Evolutionary conservation across 768 basidiomycete genomes (phyloP).

Genomic region (Agrocybe praecox): DNA sequence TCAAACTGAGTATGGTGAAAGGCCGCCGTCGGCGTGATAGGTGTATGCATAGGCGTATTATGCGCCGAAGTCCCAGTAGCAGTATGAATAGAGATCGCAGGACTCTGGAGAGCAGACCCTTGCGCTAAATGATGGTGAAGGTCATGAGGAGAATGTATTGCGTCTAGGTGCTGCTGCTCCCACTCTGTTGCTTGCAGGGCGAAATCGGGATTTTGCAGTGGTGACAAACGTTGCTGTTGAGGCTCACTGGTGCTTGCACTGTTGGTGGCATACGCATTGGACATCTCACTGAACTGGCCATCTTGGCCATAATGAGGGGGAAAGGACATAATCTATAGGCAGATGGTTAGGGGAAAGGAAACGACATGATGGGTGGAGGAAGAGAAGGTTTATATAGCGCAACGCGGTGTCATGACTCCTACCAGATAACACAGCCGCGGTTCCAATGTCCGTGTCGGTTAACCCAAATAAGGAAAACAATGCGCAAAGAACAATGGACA

Average conservation of each 20-base stretch:
- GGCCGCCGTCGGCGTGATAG: background rate
- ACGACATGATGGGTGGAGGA: background rate
- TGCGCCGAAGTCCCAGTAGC: background rate
- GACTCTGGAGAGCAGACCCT: background rate
- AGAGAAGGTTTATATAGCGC: constrained; percentile 28
- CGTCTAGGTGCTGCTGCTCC: background rate
- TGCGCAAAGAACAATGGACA: constrained; percentile 24
- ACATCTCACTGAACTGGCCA: constrained; percentile 10
- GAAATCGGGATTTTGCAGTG: background rate
- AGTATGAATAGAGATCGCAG: background rate
- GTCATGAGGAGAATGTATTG: background rate
- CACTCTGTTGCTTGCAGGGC: background rate
- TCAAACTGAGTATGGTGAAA: background rate
- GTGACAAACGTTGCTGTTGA: background rate
- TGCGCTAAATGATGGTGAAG: background rate
- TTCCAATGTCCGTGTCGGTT: constrained; percentile 13
- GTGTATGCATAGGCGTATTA: background rate
- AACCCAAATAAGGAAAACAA: constrained; percentile 29
- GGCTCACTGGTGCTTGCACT: background rate
- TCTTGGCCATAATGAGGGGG: constrained; percentile 17
- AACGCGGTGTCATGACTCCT: constrained; percentile 33
- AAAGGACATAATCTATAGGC: constrained; percentile 18
- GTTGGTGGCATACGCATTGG: background rate
- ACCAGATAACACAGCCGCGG: background rate
- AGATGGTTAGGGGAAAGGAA: constrained; percentile 8